Conservation (phyloP, 805 yeast genomes). For the Wickerhamomyces bovis region DNA sequence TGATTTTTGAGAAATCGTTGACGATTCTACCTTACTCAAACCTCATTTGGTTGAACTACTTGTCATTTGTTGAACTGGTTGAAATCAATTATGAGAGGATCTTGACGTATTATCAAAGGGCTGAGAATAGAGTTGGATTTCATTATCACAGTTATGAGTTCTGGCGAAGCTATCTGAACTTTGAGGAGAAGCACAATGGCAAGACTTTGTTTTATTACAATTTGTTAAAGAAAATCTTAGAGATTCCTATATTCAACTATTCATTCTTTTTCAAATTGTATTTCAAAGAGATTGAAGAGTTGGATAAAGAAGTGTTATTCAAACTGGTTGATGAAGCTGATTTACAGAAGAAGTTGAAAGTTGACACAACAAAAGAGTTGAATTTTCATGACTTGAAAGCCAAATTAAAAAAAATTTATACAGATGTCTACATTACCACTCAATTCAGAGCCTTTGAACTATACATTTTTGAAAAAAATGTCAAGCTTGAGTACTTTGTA, state of each 20-base stretch:
- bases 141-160: conserved; percentile 47
- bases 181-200: conserved; percentile 33
- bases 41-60: conserved; percentile 45
- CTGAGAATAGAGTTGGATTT: conserved; percentile 43
- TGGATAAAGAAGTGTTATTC: conserved; percentile 8
- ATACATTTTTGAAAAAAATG: conserved; percentile 40
- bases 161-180: conserved; percentile 43
- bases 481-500: conserved; percentile 33
- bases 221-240: conserved; percentile 43
- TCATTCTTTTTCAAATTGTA: conserved; percentile 38
- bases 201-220: conserved; percentile 18
- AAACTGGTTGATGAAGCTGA: conserved; percentile 16
- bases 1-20: conserved; percentile 36
- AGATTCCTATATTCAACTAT: conserved; percentile 52
- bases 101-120: conserved; percentile 36
- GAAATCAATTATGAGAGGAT: conserved; percentile 27
- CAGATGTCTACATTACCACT: conserved; percentile 49
- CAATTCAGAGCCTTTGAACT: conserved; percentile 47
- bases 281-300: conserved; percentile 27
- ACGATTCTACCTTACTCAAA: conserved; percentile 36
- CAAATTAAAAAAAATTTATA: conserved; percentile 40
- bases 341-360: conserved; percentile 16
- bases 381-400: conserved; percentile 26
- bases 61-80: conserved; percentile 32
- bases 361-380: conserved; percentile 5